phyloP scores from a whole-genome alignment of 2,329 filamentous ascomycete species.

The Talaromyces sp. region DNA sequence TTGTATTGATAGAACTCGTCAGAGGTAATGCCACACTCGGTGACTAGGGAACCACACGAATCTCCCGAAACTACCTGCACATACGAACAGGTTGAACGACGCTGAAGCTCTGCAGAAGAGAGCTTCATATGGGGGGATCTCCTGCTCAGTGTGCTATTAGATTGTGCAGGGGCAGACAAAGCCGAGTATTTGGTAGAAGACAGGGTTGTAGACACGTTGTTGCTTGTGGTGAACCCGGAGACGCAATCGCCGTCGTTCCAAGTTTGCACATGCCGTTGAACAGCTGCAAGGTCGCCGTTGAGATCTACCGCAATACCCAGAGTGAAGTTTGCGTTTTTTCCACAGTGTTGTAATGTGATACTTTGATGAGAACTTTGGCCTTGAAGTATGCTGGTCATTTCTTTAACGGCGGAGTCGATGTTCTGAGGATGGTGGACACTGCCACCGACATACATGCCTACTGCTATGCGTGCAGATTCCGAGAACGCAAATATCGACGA shows the following conservation, averaged over 20 bases:
- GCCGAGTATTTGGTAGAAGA: background rate
- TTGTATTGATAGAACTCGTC: background rate
- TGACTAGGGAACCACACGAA: background rate
- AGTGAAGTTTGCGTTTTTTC: background rate
- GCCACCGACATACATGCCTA: background rate
- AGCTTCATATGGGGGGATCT: too few relatives aligned
- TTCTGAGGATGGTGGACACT: background rate
- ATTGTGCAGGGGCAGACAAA: background rate
- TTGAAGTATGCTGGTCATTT: background rate
- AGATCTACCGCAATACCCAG: constrained; percentile 3
- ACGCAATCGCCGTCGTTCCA: constrained; percentile 1
- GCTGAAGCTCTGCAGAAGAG: background rate
- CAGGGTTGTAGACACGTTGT: background rate
- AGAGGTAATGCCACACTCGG: background rate
- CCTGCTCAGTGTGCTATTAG: background rate
- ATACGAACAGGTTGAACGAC: background rate
- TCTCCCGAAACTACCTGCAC: background rate
- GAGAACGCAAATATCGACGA: background rate
- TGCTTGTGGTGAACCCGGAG: background rate
- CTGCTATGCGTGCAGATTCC: background rate
- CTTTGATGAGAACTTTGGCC: background rate
- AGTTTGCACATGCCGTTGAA: background rate
- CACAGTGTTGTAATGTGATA: background rate
- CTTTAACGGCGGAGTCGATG: background rate
- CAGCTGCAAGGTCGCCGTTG: too few relatives aligned